Conservation (phyloP, 306 rosid genomes). For the Quercus gilva region DNA sequence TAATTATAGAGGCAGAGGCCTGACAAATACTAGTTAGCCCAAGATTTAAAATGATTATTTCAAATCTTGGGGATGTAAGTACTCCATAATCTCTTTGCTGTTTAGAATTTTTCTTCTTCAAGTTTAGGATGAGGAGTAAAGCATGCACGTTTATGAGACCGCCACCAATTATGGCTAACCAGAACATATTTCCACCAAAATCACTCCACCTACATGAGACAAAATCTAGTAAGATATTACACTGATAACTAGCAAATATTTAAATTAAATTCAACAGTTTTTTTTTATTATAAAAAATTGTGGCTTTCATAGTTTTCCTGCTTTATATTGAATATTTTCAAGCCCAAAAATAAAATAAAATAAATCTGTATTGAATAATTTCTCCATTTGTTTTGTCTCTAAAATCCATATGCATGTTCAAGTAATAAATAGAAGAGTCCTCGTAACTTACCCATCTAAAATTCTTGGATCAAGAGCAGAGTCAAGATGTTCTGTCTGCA, state of each 20-base stretch:
- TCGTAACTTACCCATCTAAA: too few species aligned
- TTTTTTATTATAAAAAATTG: too few species aligned
- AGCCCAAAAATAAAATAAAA: too few species aligned
- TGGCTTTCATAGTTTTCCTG: too few species aligned
- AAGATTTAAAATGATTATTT: constrained; percentile 67
- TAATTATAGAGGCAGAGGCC: constrained; percentile 60
- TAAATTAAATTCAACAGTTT: too few species aligned
- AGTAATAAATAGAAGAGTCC: too few species aligned
- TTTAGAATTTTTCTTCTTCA: constrained; percentile 38
- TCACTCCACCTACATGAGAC: constrained; percentile 56
- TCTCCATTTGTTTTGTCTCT: too few species aligned
- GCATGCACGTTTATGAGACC: constrained; percentile 47
- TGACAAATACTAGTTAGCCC: constrained; percentile 61
- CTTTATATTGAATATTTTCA: too few species aligned
- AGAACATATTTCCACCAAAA: constrained; percentile 66
- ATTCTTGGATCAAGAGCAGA: constrained; percentile 34
- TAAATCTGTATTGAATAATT: too few species aligned
- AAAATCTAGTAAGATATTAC: too few species aligned
- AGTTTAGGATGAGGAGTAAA: constrained; percentile 56
- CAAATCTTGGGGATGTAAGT: constrained; percentile 72
- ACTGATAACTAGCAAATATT: background rate
- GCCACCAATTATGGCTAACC: constrained; percentile 74
- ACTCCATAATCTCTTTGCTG: constrained; percentile 55
- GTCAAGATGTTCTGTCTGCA: constrained; percentile 74
- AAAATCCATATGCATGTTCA: too few species aligned